Base-by-base conservation (phyloP, 2,329 filamentous ascomycete species). In the Apiospora marii region DNA sequence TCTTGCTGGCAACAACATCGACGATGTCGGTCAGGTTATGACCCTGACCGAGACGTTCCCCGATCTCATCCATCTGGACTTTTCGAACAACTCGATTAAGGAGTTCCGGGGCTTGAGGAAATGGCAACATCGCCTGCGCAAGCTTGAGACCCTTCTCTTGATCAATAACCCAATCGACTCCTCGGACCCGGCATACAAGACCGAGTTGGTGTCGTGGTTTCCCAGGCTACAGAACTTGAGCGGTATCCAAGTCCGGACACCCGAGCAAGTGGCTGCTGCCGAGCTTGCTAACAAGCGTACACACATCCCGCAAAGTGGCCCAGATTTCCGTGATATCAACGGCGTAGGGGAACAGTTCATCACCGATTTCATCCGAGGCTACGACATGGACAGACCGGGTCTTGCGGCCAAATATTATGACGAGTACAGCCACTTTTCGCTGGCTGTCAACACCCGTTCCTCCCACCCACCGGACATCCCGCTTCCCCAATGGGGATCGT, bases 11-110 rank as follows among this genome's bases (percentile, higher is more conserved):
- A 98, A 98, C 82, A 90, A 91, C 73, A 91, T 98, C 67, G 85
- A 90, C 69, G 92, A 93, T 74, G 89, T 98, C 49, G 81, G 85
- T 27, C 88, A 92, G 70, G 92, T 98, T 69, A 94, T 92, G 70
- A 87, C 91, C 0, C 87, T 98, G 1, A 91, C 94, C 13, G 89
- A 90, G 70, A 94, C 93, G 0, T 93, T 98, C 71, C 94, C 95
- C 0, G 92, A 95, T 74, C 86, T 98, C 73, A 92, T 94, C 80
- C 95, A 98, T 76, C 90, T 99, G 16, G 96, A 98, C 76, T 88
- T 98, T 37, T 96, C 94, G 71, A 90, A 92, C 79, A 98, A 98
- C 83, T 89, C 91, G 53, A 90, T 99, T 77, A 86, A 88, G 73
- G 90, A 89, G 70, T 82, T 94, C 69, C 89, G 91, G 72, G 88